A percentile compares a stretch with the other conserved stretches of the same genome.
Evolutionary conservation across 2,329 filamentous ascomycete genomes (phyloP).

Genomic region (Scedosporium boydii): DNA sequence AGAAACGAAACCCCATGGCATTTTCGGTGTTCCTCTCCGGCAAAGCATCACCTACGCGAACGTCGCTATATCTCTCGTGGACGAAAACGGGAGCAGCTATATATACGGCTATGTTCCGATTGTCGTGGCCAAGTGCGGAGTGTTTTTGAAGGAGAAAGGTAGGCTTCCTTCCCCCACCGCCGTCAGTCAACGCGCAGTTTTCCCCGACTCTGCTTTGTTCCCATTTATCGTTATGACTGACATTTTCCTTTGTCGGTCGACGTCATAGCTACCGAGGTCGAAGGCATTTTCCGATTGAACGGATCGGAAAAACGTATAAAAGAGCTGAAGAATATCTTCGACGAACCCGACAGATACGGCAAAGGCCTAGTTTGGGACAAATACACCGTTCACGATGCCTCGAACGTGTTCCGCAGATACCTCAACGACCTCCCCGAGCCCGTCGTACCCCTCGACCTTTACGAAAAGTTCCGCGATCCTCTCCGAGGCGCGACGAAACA

Average conservation of each 20-base stretch:
- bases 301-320: conserved; percentile 98
- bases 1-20: conserved; percentile 54
- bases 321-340: conserved; percentile 83
- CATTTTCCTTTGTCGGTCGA: background rate
- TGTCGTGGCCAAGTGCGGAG: conserved; percentile 94
- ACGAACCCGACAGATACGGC: conserved; percentile 89
- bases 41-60: conserved; percentile 97
- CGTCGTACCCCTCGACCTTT: conserved; percentile 89
- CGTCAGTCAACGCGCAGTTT: background rate
- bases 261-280: conserved; percentile 71
- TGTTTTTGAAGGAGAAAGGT: conserved; percentile 98
- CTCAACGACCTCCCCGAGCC: conserved; percentile 94
- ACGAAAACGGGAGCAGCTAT: conserved; percentile 87
- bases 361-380: conserved; percentile 96
- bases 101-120: conserved; percentile 99
- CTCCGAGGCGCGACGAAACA: conserved; percentile 63
- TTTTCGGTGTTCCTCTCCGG: conserved; percentile 88
- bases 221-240: background rate
- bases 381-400: conserved; percentile 96
- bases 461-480: conserved; percentile 82
- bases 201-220: too few relatives aligned
- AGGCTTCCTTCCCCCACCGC: conserved; percentile 21
- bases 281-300: conserved; percentile 92
- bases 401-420: conserved; percentile 90
- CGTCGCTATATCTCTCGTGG: conserved; percentile 91